Percentiles rank a stretch among this genome's conserved stretches.
These are phyloP conservation scores for Helotiales sp. DNA, from an alignment of 2,329 filamentous ascomycete genomes.

Conservation along the genomic window DNA sequence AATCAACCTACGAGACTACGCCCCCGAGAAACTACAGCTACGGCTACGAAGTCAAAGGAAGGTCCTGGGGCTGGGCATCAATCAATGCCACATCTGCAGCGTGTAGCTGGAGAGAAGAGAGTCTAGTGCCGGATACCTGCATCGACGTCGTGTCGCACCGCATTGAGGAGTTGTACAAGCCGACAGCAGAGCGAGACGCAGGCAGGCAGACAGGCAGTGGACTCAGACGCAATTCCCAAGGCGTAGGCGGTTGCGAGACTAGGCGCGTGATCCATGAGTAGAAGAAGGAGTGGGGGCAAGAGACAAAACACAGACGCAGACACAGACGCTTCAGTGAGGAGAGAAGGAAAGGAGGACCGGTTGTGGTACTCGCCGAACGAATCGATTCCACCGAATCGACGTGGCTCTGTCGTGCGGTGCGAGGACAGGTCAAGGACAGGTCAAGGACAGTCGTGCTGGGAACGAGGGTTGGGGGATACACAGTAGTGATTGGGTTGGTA, in stretches of 20 bases:
- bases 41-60: background rate
- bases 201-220: background rate
- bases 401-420: conserved; percentile 12
- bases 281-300: background rate
- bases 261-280: conserved; percentile 19
- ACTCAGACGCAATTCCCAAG: conserved; percentile 5
- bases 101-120: conserved; percentile 4
- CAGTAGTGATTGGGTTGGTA: conserved; percentile 5
- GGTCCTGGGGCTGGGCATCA: conserved; percentile 20
- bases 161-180: conserved; percentile 10
- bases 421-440: too few species aligned
- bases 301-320: too few species aligned
- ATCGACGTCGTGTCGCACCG: conserved; percentile 27
- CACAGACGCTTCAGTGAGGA: too few species aligned
- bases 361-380: conserved; percentile 29
- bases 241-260: background rate
- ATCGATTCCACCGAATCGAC: too few species aligned
- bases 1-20: too few species aligned
- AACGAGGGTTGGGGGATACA: background rate
- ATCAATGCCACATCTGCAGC: conserved; percentile 31
- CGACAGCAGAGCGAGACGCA: background rate
- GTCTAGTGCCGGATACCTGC: conserved; percentile 31
- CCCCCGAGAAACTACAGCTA: conserved; percentile 4
- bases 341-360: conserved; percentile 5
- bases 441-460: conserved; percentile 10